Evolutionary conservation across 2,329 filamentous ascomycete species (phyloP).

Genomic region (Colletotrichum theobromicola): DNA sequence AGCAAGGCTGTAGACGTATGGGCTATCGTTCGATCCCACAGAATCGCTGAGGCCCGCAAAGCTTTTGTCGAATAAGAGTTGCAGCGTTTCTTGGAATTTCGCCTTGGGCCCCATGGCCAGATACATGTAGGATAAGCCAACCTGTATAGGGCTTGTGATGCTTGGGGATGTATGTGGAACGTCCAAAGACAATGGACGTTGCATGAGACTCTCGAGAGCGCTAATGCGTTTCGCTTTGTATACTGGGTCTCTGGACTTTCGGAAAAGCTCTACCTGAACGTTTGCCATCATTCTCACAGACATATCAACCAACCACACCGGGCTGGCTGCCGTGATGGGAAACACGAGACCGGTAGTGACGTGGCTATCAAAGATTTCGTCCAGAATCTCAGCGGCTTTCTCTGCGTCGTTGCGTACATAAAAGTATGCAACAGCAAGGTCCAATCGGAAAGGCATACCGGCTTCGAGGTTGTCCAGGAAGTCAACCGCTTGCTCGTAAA

Average conservation of each 20-base stretch:
- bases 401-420: not conserved
- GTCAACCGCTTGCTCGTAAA: not conserved
- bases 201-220: not conserved
- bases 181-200: not conserved
- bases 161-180: not conserved
- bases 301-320: not conserved
- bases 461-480: not conserved
- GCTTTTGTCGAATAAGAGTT: not conserved
- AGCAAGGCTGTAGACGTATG: not conserved
- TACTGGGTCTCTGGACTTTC: not conserved
- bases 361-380: not conserved
- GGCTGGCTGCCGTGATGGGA: not conserved
- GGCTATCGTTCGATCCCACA: not conserved
- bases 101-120: not conserved
- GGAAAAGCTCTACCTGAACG: not conserved
- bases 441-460: not conserved
- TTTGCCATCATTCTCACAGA: not conserved
- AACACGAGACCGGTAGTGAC: not conserved
- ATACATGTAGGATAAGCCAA: not conserved
- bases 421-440: not conserved
- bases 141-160: not conserved
- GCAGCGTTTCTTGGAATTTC: not conserved
- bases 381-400: not conserved
- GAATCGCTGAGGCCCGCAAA: not conserved
- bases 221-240: not conserved